Percentiles rank a stretch among this genome's conserved stretches.
Conservation (phyloP, 2,329 filamentous ascomycete genomes). For the Colletotrichum noveboracense region DNA sequence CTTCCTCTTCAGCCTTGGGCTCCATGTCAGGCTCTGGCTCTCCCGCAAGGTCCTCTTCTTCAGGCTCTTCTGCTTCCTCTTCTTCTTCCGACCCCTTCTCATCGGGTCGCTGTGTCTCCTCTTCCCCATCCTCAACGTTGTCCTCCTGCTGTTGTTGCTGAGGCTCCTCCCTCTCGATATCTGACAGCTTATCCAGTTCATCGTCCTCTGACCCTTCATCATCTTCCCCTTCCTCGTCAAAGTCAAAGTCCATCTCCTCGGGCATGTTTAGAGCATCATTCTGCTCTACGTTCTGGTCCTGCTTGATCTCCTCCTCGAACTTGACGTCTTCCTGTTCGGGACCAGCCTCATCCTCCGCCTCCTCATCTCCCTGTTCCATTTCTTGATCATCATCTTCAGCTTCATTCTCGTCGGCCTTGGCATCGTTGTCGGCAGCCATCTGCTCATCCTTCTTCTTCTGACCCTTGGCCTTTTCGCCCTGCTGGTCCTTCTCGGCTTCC, state of each 20-base stretch:
- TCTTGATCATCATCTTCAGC: constrained; percentile 45
- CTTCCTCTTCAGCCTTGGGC: constrained; percentile 56
- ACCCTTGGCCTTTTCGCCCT: constrained; percentile 75
- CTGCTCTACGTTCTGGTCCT: constrained; percentile 80
- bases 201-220: constrained; percentile 59
- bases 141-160: constrained; percentile 43
- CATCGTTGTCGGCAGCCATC: constrained; percentile 63
- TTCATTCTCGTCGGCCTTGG: constrained; percentile 45
- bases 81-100: constrained; percentile 36
- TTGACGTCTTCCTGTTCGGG: constrained; percentile 63
- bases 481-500: constrained; percentile 82
- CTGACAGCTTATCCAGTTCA: constrained; percentile 63
- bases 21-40: constrained; percentile 49
- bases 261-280: constrained; percentile 83
- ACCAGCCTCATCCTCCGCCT: constrained; percentile 63
- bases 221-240: constrained; percentile 72
- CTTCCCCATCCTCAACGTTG: constrained; percentile 35
- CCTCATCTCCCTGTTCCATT: constrained; percentile 47
- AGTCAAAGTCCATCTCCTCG: constrained; percentile 85
- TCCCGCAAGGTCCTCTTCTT: constrained; percentile 38
- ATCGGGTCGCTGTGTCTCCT: constrained; percentile 29
- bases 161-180: constrained; percentile 46
- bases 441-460: constrained; percentile 70
- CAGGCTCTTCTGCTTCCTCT: constrained; percentile 22
- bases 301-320: constrained; percentile 62